phyloP scores from a whole-genome alignment of 2,329 filamentous ascomycete species.

The Falciphora oryzae region DNA sequence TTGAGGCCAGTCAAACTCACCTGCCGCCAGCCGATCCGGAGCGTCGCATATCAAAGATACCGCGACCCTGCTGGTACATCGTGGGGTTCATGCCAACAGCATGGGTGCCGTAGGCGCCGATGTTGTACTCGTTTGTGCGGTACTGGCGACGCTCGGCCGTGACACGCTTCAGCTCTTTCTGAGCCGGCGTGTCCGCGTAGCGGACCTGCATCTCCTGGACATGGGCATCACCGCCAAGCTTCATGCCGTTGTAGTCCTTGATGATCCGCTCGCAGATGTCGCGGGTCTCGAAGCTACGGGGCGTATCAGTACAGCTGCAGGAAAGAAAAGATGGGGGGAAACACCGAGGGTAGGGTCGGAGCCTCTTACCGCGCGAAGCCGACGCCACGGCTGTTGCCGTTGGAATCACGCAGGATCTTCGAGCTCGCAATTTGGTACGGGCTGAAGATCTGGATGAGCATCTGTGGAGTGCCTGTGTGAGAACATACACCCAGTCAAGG shows the following conservation, averaged over 20 bases:
- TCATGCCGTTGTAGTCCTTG: conserved; percentile 73
- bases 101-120: conserved; percentile 60
- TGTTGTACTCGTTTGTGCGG: conserved; percentile 91
- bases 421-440: conserved; percentile 83
- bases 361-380: conserved; percentile 82
- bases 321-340: not conserved
- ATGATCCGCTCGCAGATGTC: conserved; percentile 90
- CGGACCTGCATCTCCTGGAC: conserved; percentile 83
- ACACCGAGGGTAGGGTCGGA: conserved; percentile 1
- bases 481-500: conserved; percentile 6
- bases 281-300: conserved; percentile 73
- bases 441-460: conserved; percentile 71
- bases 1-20: not conserved
- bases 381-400: conserved; percentile 91
- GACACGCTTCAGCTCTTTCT: conserved; percentile 94
- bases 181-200: conserved; percentile 92
- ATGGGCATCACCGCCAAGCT: conserved; percentile 64
- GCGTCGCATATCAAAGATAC: conserved; percentile 30
- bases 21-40: conserved; percentile 13
- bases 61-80: conserved; percentile 33
- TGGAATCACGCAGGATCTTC: conserved; percentile 87
- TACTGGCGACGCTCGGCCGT: conserved; percentile 94
- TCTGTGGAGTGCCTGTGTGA: conserved; percentile 37
- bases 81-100: conserved; percentile 51
- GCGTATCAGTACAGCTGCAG: conserved; percentile 18